Conservation (phyloP, 305 asterid species). For the Nicotiana rustica region DNA sequence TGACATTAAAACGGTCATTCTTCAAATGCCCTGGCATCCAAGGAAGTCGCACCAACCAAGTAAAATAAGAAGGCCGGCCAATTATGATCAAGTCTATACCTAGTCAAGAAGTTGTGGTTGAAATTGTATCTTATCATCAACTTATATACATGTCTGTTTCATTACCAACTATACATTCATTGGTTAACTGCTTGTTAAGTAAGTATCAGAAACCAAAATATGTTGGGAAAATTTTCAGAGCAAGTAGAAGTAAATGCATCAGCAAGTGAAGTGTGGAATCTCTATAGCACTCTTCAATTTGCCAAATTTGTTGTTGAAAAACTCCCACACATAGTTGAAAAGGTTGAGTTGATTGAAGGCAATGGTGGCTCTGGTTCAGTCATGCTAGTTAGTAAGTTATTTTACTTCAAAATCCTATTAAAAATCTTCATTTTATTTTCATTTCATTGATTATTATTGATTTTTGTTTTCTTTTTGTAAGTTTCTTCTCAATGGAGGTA, state of each 20-base stretch:
- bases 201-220: not conserved
- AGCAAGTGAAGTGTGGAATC: conserved; percentile 43
- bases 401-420: not conserved
- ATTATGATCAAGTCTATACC: no score
- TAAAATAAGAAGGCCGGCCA: no score
- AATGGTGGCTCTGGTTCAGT: conserved; percentile 43
- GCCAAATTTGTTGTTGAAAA: conserved; percentile 32
- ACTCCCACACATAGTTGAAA: not conserved
- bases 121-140: no score
- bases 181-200: not conserved
- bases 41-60: no score
- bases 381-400: conserved; percentile 23
- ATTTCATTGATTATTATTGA: no score
- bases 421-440: no score
- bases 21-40: no score
- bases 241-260: conserved; percentile 38
- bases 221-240: conserved; percentile 43
- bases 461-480: not conserved
- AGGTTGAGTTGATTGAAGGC: conserved; percentile 41
- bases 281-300: conserved; percentile 33
- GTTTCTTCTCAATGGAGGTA: no score
- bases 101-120: no score
- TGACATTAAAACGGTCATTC: no score
- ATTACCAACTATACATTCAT: not conserved
- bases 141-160: no score